phyloP scores from a whole-genome alignment of 1,139 yeast species.

The Protomyces lactucae-debilis region DNA sequence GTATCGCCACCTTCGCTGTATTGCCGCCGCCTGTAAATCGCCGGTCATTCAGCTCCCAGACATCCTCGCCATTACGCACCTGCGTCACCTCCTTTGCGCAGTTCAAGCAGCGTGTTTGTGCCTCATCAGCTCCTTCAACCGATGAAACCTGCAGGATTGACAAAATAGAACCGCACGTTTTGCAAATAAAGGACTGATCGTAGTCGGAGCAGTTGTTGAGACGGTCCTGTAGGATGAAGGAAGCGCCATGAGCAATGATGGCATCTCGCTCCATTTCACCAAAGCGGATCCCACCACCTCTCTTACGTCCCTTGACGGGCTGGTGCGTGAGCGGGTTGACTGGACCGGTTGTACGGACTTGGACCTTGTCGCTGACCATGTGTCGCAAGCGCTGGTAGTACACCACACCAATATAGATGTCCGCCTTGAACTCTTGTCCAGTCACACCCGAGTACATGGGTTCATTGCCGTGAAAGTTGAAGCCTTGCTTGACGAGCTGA shows the following conservation, averaged over 20 bases:
- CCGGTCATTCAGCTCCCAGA: slow-evolving; percentile 96
- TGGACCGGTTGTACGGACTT: slow-evolving; percentile 98
- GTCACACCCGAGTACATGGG: slow-evolving; percentile 99
- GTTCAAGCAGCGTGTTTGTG: slow-evolving; percentile 81
- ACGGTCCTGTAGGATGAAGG: slow-evolving; percentile 90
- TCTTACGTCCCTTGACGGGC: slow-evolving; percentile 98
- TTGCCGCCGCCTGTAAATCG: slow-evolving; percentile 86
- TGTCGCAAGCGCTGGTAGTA: slow-evolving; percentile 98
- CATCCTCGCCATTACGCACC: slow-evolving; percentile 51
- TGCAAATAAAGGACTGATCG: slow-evolving; percentile 84
- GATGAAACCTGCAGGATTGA: slow-evolving; percentile 69
- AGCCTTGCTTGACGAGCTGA: slow-evolving; percentile 80
- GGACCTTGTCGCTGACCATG: slow-evolving; percentile 99
- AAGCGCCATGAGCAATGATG: slow-evolving; percentile 97
- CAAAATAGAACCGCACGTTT: slow-evolving; percentile 90
- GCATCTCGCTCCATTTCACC: slow-evolving; percentile 99
- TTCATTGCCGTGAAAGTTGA: slow-evolving; percentile 96
- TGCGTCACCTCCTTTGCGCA: slow-evolving; percentile 57
- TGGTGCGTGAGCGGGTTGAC: slow-evolving; percentile 96
- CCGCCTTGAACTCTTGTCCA: slow-evolving; percentile 94
- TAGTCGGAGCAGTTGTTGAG: slow-evolving; percentile 93
- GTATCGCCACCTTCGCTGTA: slow-evolving; percentile 92
- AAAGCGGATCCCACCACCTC: slow-evolving; percentile 99
- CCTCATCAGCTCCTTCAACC: slow-evolving; percentile 43
- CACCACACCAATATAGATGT: slow-evolving; percentile 92